Evolutionary conservation across 805 yeast genomes (phyloP).

Genomic region (Candida vartiovaarae): DNA sequence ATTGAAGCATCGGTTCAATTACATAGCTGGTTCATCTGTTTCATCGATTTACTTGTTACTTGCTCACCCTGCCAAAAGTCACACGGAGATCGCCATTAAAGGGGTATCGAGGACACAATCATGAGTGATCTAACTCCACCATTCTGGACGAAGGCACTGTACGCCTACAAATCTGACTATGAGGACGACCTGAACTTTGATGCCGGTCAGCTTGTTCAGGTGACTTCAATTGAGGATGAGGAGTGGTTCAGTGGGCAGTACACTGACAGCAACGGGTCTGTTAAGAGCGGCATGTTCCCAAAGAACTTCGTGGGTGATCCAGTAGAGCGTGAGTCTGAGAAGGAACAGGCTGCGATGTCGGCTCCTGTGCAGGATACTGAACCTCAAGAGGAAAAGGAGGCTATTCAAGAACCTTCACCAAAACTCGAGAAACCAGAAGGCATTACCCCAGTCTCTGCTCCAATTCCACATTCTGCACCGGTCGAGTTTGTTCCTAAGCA

Average conservation of each 20-base stretch:
- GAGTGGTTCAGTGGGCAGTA: conserved; percentile 85
- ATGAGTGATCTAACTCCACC: conserved; percentile 30
- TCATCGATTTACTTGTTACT: neutral
- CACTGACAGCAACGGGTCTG: conserved; percentile 32
- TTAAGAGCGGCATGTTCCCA: conserved; percentile 76
- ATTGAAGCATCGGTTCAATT: too few species aligned
- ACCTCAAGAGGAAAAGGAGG: neutral
- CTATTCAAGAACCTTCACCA: too few species aligned
- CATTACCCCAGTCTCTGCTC: neutral
- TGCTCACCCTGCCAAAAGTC: neutral
- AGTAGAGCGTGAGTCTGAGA: conserved; percentile 1
- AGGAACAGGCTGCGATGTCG: neutral
- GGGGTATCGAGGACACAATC: neutral
- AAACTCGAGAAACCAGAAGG: too few species aligned
- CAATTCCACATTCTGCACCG: neutral
- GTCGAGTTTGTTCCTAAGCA: neutral
- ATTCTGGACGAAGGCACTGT: conserved; percentile 62
- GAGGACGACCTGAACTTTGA: conserved; percentile 78
- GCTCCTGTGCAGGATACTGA: neutral
- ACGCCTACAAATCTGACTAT: conserved; percentile 60
- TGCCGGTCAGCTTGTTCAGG: conserved; percentile 64
- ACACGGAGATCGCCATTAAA: neutral
- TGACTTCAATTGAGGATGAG: conserved; percentile 76
- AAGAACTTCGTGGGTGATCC: conserved; percentile 57
- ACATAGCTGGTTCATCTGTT: too few species aligned